Evolutionary conservation across 805 yeast genomes (phyloP).

Genomic region (Spathaspora passalidarum): DNA sequence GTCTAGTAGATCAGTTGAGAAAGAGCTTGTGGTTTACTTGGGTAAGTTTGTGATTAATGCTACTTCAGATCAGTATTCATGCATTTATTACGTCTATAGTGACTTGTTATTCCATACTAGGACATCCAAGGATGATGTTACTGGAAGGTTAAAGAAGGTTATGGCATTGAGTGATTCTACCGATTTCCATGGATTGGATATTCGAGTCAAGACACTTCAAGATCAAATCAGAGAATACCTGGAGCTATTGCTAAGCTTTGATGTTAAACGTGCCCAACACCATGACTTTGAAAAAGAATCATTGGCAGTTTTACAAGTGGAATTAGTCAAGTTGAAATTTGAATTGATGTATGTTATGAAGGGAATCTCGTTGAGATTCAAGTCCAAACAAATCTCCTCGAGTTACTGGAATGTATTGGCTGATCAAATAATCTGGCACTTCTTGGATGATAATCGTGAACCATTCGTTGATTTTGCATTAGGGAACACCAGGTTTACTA

Average conservation of each 20-base stretch:
- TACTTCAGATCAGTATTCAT: constrained; percentile 36
- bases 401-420: constrained; percentile 36
- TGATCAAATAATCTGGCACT: constrained; percentile 68
- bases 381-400: constrained; percentile 18
- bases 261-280: constrained; percentile 26
- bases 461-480: constrained; percentile 73
- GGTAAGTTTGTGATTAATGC: constrained; percentile 38
- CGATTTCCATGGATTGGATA: constrained; percentile 35
- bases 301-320: constrained; percentile 25
- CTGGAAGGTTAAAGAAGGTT: constrained; percentile 40
- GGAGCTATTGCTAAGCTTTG: constrained; percentile 39
- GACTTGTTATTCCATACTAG: constrained; percentile 32
- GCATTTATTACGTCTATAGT: constrained; percentile 31
- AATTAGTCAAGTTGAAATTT: constrained; percentile 28
- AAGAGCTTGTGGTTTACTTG: constrained; percentile 30
- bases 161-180: constrained; percentile 33
- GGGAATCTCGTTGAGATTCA: constrained; percentile 22
- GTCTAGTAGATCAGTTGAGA: constrained; percentile 14
- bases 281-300: constrained; percentile 18
- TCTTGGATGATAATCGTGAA: constrained; percentile 54
- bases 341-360: constrained; percentile 35
- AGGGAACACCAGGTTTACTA: constrained; percentile 55
- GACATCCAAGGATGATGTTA: constrained; percentile 22
- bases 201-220: constrained; percentile 28
- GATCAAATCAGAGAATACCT: constrained; percentile 24